Evolutionary conservation across 495 filamentous ascomycete genomes (phyloP).

Genomic region (Parathielavia appendiculata): DNA sequence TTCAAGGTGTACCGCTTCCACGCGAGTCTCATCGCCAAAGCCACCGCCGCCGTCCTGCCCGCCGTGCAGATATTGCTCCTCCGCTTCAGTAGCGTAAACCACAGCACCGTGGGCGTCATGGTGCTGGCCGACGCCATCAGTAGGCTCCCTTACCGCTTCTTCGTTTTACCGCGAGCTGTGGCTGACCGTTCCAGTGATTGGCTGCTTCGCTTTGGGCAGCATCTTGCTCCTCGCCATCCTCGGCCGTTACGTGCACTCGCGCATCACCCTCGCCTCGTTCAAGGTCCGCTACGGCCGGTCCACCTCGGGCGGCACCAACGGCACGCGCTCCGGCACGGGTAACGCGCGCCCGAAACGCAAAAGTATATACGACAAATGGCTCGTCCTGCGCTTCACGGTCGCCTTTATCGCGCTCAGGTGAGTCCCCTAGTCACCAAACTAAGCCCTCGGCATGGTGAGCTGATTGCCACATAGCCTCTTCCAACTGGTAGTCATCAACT

Average conservation of each 20-base stretch:
- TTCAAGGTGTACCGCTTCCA: slow-evolving; percentile 23
- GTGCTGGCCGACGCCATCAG: slow-evolving; percentile 40
- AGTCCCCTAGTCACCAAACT: background rate
- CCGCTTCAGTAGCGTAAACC: slow-evolving; percentile 27
- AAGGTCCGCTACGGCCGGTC: slow-evolving; percentile 33
- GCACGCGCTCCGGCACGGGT: background rate
- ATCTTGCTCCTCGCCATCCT: slow-evolving; percentile 41
- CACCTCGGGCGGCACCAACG: slow-evolving; percentile 17
- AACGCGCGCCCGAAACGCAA: background rate
- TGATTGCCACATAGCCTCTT: slow-evolving; percentile 24
- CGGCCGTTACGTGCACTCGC: slow-evolving; percentile 43
- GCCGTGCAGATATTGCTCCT: slow-evolving; percentile 36
- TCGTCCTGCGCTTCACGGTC: slow-evolving; percentile 43
- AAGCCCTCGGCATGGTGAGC: background rate
- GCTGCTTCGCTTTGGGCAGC: slow-evolving; percentile 37
- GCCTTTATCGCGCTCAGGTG: slow-evolving; percentile 42
- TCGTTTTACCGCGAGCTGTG: background rate
- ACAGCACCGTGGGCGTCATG: slow-evolving; percentile 33
- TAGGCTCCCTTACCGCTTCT: slow-evolving; percentile 25
- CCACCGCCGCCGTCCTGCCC: slow-evolving; percentile 33
- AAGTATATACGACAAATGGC: slow-evolving; percentile 45
- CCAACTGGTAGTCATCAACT: slow-evolving; percentile 40
- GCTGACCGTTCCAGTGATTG: slow-evolving; percentile 33
- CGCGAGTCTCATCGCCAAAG: slow-evolving; percentile 35
- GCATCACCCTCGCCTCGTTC: slow-evolving; percentile 36